These are phyloP conservation scores for Blastobotrys ciferrii DNA, from an alignment of 1,139 yeast species.

Conservation along the genomic window DNA sequence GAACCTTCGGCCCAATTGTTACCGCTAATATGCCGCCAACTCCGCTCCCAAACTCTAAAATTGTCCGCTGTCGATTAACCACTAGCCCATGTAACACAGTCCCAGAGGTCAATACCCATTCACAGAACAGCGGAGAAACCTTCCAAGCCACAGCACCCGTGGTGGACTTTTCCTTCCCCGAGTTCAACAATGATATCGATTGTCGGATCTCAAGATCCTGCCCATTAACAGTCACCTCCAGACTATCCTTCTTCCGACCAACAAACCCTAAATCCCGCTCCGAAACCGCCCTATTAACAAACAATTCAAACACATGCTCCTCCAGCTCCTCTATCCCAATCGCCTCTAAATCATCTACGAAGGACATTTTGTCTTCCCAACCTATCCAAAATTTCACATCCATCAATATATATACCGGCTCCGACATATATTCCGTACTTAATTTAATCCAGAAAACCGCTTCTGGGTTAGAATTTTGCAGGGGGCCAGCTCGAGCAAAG, in stretches of 20 bases:
- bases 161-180: conserved; percentile 46
- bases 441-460: too few species aligned
- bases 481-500: too few species aligned
- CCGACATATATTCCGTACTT: too few species aligned
- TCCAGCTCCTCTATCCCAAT: conserved; percentile 37
- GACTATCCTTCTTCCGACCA: conserved; percentile 35
- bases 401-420: too few species aligned
- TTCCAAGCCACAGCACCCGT: conserved; percentile 74
- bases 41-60: conserved; percentile 69
- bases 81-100: conserved; percentile 7
- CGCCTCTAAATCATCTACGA: conserved; percentile 23
- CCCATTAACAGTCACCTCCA: conserved; percentile 40
- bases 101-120: conserved; percentile 46
- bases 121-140: conserved; percentile 49
- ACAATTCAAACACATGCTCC: conserved; percentile 52
- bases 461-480: too few species aligned
- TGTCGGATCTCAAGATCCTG: conserved; percentile 36
- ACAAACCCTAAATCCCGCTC: conserved; percentile 48
- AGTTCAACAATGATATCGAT: conserved; percentile 37
- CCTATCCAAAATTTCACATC: not conserved
- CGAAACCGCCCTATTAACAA: conserved; percentile 35
- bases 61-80: conserved; percentile 28
- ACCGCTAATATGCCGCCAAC: conserved; percentile 56
- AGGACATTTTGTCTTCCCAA: not conserved
- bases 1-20: conserved; percentile 42